Conservation (phyloP, 2,329 filamentous ascomycete species). For the Aspergillus calidoustus region DNA sequence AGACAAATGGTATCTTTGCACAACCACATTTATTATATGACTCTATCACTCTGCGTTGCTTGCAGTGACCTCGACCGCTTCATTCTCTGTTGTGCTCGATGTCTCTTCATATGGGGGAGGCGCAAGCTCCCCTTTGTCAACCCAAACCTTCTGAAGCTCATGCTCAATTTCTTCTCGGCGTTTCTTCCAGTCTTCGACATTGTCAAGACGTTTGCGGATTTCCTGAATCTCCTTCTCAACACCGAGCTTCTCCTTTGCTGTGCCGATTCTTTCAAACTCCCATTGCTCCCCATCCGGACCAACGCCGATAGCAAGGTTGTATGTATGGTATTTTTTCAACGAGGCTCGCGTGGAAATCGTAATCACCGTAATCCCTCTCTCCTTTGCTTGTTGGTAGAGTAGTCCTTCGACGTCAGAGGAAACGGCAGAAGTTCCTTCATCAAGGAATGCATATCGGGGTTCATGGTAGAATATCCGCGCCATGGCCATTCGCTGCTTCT, state of each 20-base stretch:
- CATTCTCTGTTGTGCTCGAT: conserved; percentile 24
- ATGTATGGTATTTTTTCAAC: conserved; percentile 94
- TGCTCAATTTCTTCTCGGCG: conserved; percentile 79
- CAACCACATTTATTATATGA: not conserved
- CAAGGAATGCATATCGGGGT: conserved; percentile 89
- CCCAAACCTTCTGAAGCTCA: conserved; percentile 72
- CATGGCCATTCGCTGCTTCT: conserved; percentile 95
- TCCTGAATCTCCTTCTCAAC: conserved; percentile 91
- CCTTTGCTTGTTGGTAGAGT: conserved; percentile 90
- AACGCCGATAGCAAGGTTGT: conserved; percentile 81
- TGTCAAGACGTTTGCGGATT: conserved; percentile 75
- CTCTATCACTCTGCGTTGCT: not conserved
- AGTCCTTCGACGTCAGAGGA: conserved; percentile 93
- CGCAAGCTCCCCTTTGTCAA: conserved; percentile 50
- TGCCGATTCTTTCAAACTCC: conserved; percentile 93
- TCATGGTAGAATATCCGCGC: conserved; percentile 92
- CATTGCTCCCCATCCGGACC: conserved; percentile 84
- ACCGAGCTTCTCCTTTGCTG: conserved; percentile 87
- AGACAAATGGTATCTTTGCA: not conserved
- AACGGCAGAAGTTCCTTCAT: conserved; percentile 90
- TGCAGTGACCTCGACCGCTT: conserved; percentile 14
- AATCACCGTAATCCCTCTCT: conserved; percentile 90
- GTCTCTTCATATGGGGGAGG: conserved; percentile 39
- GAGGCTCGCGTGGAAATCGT: conserved; percentile 95
- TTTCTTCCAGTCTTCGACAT: conserved; percentile 83